Base-by-base conservation (phyloP, 2,329 filamentous ascomycete genomes). In the Aspergillus sergii region DNA sequence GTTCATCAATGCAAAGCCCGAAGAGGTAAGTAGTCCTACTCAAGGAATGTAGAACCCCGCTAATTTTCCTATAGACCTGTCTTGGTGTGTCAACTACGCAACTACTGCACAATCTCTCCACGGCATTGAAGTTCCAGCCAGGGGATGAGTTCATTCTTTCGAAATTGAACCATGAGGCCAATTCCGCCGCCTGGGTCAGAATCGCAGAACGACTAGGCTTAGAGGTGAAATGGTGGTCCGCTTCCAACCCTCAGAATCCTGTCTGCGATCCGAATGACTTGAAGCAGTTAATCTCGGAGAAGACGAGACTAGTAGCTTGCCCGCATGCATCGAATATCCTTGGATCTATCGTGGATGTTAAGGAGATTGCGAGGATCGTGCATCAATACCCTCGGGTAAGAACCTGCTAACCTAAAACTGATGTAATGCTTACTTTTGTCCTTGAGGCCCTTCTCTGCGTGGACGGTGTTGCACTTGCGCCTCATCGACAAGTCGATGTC, bases 291-390 rank as follows among this genome's bases (percentile, higher is more conserved):
- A 80, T 94, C 2, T 85, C 85, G 0, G 69, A 82, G 0, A 88
- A 85, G 71, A 93, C 91, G 1, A 85, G 87, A 39, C 82, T 94
- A 1, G 89, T 94, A 0, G 83, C 89, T 2, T 91, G 88, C 75
- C 93, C 91, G 0, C 91, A 94, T 73, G 87, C 86, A 0, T 90
- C 86, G 62, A 93, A 93, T 71, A 86, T 93, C 57, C 83, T 93
- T 1, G 91, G 91, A 8, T 89, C 86, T 0, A 90, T 93, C 66
- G 87, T 89, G 12, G 70, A 77, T 14, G 68, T 79, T 26, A 73
- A 72, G 32, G 67, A 68, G n/a, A 74, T 80, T 54, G 74, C 77
- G 34, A 69, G 74, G 48, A 66, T 71, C 3, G 77, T 79, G 67
- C 72, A 82, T 73, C 68, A 77, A 57, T 71, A 80, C 46, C 85